Evolutionary conservation across 768 basidiomycete genomes (phyloP).

Genomic region (Hortiboletus campestris): DNA sequence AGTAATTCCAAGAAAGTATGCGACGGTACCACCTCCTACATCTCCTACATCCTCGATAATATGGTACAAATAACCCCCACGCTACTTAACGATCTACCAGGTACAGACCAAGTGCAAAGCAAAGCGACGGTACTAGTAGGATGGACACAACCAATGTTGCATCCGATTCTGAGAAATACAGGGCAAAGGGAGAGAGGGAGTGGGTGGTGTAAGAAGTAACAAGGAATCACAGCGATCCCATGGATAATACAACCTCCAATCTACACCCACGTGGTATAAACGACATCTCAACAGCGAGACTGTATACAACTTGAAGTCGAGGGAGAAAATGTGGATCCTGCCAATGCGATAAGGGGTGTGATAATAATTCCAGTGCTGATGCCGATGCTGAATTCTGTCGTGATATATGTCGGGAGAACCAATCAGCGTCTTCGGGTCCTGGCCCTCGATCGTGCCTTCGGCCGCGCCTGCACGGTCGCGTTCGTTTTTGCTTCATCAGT

Average conservation of each 20-base stretch:
- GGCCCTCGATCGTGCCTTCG: constrained; percentile 31
- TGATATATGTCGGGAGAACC: constrained; percentile 7
- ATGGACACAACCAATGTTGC: constrained; percentile 5
- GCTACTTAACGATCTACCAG: constrained; percentile 14
- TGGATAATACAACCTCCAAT: constrained; percentile 20
- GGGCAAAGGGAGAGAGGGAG: not conserved
- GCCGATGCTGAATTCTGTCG: constrained; percentile 12
- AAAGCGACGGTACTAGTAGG: constrained; percentile 18
- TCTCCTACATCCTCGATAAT: constrained; percentile 13
- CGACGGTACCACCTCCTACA: constrained; percentile 1
- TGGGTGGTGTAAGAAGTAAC: not conserved
- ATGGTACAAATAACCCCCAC: constrained; percentile 23
- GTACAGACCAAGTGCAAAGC: constrained; percentile 23
- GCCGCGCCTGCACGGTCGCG: constrained; percentile 26
- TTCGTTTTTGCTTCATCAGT: constrained; percentile 17
- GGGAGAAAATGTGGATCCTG: constrained; percentile 19
- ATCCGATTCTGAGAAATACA: constrained; percentile 21
- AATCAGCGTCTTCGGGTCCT: constrained; percentile 31
- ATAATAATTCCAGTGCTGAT: constrained; percentile 17
- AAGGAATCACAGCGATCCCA: constrained; percentile 9
- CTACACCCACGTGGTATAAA: constrained; percentile 13
- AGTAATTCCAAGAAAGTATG: constrained; percentile 23
- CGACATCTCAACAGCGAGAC: constrained; percentile 3
- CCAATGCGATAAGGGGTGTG: constrained; percentile 22
- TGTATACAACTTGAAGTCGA: constrained; percentile 26